Percentiles rank a stretch among this genome's conserved stretches.
These are phyloP conservation scores for Ceratocystis diversiconidia DNA, from an alignment of 2,329 filamentous ascomycete species.

Conservation along the genomic window DNA sequence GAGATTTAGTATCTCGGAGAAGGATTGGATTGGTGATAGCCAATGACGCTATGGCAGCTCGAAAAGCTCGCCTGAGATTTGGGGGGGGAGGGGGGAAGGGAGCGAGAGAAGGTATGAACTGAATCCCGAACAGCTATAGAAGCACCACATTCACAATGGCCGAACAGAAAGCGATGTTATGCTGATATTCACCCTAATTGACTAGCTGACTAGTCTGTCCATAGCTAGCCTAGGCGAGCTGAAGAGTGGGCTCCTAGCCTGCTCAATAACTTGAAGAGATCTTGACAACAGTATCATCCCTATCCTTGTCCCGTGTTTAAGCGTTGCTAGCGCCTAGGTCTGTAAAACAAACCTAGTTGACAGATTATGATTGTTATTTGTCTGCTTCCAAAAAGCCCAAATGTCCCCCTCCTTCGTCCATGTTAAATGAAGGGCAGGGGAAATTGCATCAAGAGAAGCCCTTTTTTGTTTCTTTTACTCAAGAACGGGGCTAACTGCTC, in stretches of 20 bases:
- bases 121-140: too few species aligned
- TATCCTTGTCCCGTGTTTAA: slow-evolving; percentile 1
- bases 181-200: too few species aligned
- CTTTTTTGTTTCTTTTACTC: not conserved
- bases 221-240: too few species aligned
- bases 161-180: too few species aligned
- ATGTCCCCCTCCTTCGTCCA: not conserved
- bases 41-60: not conserved
- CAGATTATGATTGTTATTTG: not conserved
- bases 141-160: too few species aligned
- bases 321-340: not conserved
- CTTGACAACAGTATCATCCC: not conserved
- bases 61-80: not conserved
- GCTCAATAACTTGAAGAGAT: not conserved
- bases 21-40: not conserved
- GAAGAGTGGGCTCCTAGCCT: too few species aligned
- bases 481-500: not conserved
- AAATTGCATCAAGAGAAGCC: not conserved
- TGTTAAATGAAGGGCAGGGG: not conserved
- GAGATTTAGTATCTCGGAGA: not conserved
- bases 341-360: not conserved
- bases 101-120: too few species aligned
- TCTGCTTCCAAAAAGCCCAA: not conserved
- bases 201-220: too few species aligned
- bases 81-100: too few species aligned